phyloP scores from a whole-genome alignment of 306 rosid genomes.

The Senna siamea region DNA sequence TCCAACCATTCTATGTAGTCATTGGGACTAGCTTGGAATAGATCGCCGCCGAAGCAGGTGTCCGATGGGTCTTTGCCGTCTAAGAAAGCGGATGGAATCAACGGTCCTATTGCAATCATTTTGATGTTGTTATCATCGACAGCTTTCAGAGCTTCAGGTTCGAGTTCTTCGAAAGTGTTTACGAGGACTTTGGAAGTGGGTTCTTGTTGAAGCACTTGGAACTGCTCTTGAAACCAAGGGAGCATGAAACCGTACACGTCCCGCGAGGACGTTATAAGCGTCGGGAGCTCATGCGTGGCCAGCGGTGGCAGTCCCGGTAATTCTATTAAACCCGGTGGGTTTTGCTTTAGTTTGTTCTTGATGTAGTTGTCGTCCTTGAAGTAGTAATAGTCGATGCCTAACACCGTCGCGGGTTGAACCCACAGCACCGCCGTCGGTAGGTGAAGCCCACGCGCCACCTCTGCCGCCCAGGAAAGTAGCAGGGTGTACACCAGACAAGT shows the following conservation, averaged over 20 bases:
- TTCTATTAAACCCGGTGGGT: not conserved
- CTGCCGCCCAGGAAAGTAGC: slow-evolving; percentile 47
- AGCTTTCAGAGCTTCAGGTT: slow-evolving; percentile 40
- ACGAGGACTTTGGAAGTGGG: slow-evolving; percentile 36
- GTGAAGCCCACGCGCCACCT: slow-evolving; percentile 39
- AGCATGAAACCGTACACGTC: slow-evolving; percentile 15
- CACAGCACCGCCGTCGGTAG: slow-evolving; percentile 44
- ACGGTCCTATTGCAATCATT: slow-evolving; percentile 59
- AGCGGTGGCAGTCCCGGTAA: slow-evolving; percentile 46
- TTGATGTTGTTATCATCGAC: not conserved
- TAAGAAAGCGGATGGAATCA: slow-evolving; percentile 54
- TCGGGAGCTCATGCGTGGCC: slow-evolving; percentile 37
- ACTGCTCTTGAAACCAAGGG: slow-evolving; percentile 37
- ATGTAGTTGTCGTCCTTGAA: slow-evolving; percentile 36
- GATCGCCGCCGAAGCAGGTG: slow-evolving; percentile 51
- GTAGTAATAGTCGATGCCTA: slow-evolving; percentile 49
- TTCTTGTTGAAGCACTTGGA: slow-evolving; percentile 32
- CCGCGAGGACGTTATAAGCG: slow-evolving; percentile 19
- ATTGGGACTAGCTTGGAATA: not conserved
- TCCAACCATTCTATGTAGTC: slow-evolving; percentile 60
- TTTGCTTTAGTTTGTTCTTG: not conserved
- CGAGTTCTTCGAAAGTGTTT: slow-evolving; percentile 54
- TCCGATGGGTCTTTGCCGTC: slow-evolving; percentile 45
- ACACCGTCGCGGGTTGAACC: slow-evolving; percentile 51
- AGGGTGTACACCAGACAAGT: slow-evolving; percentile 43